Base-by-base conservation (phyloP, 768 basidiomycete genomes). In the Pleurotus cornucopiae region DNA sequence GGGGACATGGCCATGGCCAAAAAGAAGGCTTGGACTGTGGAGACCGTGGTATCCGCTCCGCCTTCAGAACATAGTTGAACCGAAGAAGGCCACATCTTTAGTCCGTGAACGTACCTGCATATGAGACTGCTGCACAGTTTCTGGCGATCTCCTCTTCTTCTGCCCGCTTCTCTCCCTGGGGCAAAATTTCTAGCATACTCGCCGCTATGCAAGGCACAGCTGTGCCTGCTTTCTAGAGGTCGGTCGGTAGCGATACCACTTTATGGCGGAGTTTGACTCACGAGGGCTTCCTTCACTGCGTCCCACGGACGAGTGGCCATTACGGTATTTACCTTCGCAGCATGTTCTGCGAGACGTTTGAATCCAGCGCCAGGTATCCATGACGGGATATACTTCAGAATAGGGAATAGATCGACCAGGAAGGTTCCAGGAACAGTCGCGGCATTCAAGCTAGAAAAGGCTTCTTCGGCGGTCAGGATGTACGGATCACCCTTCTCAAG, bases 1-100 rank as follows among this genome's bases (percentile, higher is more conserved):
- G 62, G 62, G 47, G 56, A 58, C 26, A 61, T 59, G 4, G 45
- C 52, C 62, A 63, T 61, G 4, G 62, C 62, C 20, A 63, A 46
- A 48, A 61, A 56, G 49, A 61, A 63, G 13, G 56, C 54, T 43
- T 56, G 46, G 4, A 60, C 34, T 3, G 60, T 39, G 13, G 61
- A 61, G 11, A 61, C 55, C 6, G 55, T 58, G 56, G 44, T 57
- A 51, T 57, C 16, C 40, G 43, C 37, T 40, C 49, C 40, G 58
- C 61, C 57, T 62, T 18, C 23, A 40, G 9, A 14, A 13, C 13
- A 43, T 12, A 39, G 23, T 52, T 37, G 51, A 40, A 18, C 5
- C 51, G 30, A 37, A 52, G 16, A n/a, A 14, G 20, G 38, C 51
- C 6, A 18, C 16, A 52, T 39, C 12, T 16, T 40, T 52, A 12